Percentiles rank a stretch among this genome's conserved stretches.
phyloP scores from a whole-genome alignment of 306 rosid species.

The Vigna radiata region DNA sequence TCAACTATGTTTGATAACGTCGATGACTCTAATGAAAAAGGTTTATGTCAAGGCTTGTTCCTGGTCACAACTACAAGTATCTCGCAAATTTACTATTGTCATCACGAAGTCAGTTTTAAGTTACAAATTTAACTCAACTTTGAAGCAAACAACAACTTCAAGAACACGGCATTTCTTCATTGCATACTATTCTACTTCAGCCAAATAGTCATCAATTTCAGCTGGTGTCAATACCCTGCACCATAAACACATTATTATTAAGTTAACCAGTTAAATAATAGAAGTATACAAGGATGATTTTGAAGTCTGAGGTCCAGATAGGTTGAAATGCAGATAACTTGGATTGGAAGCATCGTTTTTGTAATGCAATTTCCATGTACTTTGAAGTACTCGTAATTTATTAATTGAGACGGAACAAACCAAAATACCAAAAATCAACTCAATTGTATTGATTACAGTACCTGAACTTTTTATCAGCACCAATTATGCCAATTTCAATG shows the following conservation, averaged over 20 bases:
- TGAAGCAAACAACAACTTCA: conserved; percentile 36
- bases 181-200: conserved; percentile 86
- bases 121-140: conserved; percentile 40
- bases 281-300: conserved; percentile 1
- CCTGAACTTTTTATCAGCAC: conserved; percentile 90
- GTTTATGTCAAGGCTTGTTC: conserved; percentile 35
- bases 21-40: conserved; percentile 22
- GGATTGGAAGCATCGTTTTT: background rate
- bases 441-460: background rate
- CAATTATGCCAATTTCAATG: conserved; percentile 95
- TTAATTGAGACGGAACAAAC: background rate
- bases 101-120: conserved; percentile 18
- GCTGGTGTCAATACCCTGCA: conserved; percentile 96
- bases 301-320: background rate
- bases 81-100: conserved; percentile 41
- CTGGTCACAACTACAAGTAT: conserved; percentile 27
- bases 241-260: conserved; percentile 36
- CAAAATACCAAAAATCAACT: conserved; percentile 33
- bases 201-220: conserved; percentile 93
- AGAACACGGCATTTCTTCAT: conserved; percentile 31
- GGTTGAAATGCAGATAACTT: background rate
- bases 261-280: background rate
- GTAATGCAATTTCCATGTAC: background rate
- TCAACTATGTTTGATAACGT: conserved; percentile 13
- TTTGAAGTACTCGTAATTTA: background rate